Conservation (phyloP, 257 asterid genomes). For the Nicotiana undulata region DNA sequence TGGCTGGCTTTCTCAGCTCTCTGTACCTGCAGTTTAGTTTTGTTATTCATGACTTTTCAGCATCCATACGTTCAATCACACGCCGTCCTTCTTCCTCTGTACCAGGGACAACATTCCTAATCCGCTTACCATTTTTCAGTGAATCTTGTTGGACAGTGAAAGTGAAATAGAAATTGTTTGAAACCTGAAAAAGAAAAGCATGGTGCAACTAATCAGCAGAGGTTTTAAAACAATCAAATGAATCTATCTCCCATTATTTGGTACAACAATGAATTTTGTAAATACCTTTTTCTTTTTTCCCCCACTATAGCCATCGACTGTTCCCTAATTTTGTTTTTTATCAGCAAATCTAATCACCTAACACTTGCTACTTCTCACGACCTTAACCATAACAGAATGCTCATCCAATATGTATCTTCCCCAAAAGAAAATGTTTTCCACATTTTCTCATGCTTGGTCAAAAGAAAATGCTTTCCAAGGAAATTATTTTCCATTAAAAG, state of each 20-base stretch:
- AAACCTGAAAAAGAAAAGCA: slow-evolving; percentile 37
- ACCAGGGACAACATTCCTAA: slow-evolving; percentile 79
- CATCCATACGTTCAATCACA: slow-evolving; percentile 75
- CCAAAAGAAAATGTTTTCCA: not conserved
- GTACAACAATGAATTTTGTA: not conserved
- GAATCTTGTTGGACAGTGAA: slow-evolving; percentile 57
- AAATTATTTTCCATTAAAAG: too few relatives aligned
- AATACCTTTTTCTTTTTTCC: too few relatives aligned
- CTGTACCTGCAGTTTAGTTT: not conserved
- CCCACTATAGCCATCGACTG: too few relatives aligned
- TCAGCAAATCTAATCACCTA: too few relatives aligned
- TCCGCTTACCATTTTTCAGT: slow-evolving; percentile 32
- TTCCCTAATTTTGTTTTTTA: too few relatives aligned
- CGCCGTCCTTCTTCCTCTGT: slow-evolving; percentile 84
- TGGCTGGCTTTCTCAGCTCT: not conserved
- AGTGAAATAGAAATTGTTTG: slow-evolving; percentile 89
- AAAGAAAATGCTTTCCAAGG: too few relatives aligned
- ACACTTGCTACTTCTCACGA: too few relatives aligned
- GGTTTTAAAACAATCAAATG: not conserved
- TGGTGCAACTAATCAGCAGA: not conserved
- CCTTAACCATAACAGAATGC: too few relatives aligned
- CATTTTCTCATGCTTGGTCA: too few relatives aligned
- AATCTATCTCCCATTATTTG: not conserved
- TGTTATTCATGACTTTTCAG: slow-evolving; percentile 36
- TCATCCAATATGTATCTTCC: not conserved